phyloP scores from a whole-genome alignment of 768 basidiomycete species.

The Suillus variegatus region DNA sequence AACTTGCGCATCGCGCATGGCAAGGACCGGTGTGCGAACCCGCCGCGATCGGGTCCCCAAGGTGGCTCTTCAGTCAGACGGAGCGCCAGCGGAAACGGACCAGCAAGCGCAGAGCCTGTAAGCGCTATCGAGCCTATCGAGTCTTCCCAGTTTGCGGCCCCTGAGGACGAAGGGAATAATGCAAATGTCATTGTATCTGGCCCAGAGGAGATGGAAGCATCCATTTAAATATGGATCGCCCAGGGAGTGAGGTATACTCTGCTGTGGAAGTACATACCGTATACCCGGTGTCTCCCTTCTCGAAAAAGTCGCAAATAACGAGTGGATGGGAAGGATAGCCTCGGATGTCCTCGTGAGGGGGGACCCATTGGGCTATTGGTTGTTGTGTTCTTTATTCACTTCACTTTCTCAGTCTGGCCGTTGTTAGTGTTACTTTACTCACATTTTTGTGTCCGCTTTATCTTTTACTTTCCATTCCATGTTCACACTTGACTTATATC shows the following conservation, averaged over 20 bases:
- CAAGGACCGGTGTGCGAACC: constrained; percentile 94
- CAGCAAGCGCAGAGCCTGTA: constrained; percentile 15
- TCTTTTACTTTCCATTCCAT: constrained; percentile 35
- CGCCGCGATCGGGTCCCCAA: constrained; percentile 81
- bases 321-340: constrained; percentile 26
- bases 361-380: constrained; percentile 59
- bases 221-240: background rate
- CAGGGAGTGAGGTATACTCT: background rate
- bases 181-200: background rate
- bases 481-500: constrained; percentile 29
- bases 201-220: constrained; percentile 3
- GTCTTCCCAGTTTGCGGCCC: background rate
- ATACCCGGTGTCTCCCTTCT: constrained; percentile 3
- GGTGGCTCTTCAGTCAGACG: constrained; percentile 56
- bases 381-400: constrained; percentile 56
- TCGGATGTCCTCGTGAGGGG: constrained; percentile 25
- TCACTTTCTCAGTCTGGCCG: constrained; percentile 29
- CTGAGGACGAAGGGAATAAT: background rate
- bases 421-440: constrained; percentile 29
- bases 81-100: constrained; percentile 45
- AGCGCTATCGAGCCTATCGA: background rate
- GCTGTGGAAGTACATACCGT: background rate
- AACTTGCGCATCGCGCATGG: constrained; percentile 91
- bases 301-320: constrained; percentile 6
- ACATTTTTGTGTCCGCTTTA: constrained; percentile 32